Conservation (phyloP, 2,329 filamentous ascomycete genomes). For the Bipolaris cookei region DNA sequence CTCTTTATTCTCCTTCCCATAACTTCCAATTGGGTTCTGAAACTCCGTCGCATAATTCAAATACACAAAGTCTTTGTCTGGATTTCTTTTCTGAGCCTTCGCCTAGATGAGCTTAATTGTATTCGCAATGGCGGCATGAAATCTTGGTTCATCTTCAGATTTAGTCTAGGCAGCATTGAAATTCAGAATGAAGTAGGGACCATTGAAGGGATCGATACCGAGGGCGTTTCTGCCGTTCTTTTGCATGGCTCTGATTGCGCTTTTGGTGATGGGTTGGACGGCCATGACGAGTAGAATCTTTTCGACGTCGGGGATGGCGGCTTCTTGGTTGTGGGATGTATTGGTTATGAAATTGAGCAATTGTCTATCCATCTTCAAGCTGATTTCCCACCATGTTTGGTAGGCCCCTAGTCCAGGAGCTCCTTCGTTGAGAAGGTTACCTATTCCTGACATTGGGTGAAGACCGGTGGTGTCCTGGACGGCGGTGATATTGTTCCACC, state of each 20-base stretch:
- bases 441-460: conserved; percentile 28
- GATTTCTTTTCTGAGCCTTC: conserved; percentile 11
- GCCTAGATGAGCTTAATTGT: conserved; percentile 11
- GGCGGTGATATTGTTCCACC: conserved; percentile 30
- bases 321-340: conserved; percentile 21
- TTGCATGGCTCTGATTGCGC: conserved; percentile 17
- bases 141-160: conserved; percentile 14
- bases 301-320: conserved; percentile 22
- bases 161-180: conserved; percentile 20
- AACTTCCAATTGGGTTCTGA: conserved; percentile 51
- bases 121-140: conserved; percentile 14
- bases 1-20: conserved; percentile 41
- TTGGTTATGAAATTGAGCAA: conserved; percentile 20
- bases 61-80: conserved; percentile 22
- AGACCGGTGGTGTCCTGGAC: conserved; percentile 31
- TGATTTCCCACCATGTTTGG: conserved; percentile 30
- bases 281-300: conserved; percentile 26
- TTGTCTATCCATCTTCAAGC: conserved; percentile 25
- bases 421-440: conserved; percentile 21
- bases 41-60: conserved; percentile 34
- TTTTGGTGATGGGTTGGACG: conserved; percentile 22
- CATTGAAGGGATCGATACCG: conserved; percentile 23
- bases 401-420: conserved; percentile 11
- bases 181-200: conserved; percentile 25
- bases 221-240: conserved; percentile 36